Conservation (phyloP, 2,329 filamentous ascomycete species). For the Neofusicoccum ribis region DNA sequence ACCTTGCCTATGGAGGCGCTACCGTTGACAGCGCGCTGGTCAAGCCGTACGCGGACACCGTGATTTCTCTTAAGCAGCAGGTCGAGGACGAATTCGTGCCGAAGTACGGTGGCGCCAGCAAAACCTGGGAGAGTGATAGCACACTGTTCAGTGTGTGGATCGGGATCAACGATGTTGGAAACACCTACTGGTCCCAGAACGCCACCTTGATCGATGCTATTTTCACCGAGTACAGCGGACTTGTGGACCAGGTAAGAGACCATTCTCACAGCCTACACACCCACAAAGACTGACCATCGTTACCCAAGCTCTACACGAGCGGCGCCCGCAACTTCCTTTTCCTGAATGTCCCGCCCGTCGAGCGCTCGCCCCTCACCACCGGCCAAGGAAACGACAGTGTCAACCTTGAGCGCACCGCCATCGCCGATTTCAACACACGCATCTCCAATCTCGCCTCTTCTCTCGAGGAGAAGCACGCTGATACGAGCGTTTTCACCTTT, state of each 20-base stretch:
- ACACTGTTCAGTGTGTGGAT: conserved; percentile 42
- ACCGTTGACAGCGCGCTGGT: conserved; percentile 56
- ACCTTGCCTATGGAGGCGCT: conserved; percentile 57
- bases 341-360: conserved; percentile 50
- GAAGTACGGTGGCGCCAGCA: conserved; percentile 37
- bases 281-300: not conserved
- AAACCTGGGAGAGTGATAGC: conserved; percentile 22
- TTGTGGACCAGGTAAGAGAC: conserved; percentile 33
- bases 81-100: conserved; percentile 47
- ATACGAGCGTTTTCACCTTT: conserved; percentile 54
- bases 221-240: conserved; percentile 38
- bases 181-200: conserved; percentile 46
- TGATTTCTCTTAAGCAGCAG: conserved; percentile 55
- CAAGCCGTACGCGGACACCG: conserved; percentile 49
- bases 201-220: conserved; percentile 34
- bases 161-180: conserved; percentile 59
- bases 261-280: not conserved
- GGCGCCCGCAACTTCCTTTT: conserved; percentile 54
- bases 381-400: conserved; percentile 38
- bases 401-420: conserved; percentile 42
- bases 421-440: conserved; percentile 54
- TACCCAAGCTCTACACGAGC: conserved; percentile 40
- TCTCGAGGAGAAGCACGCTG: conserved; percentile 40
- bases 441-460: conserved; percentile 44
- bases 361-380: conserved; percentile 53